Evolutionary conservation across 768 basidiomycete species (phyloP).

Genomic region (Kondoa malvinella): DNA sequence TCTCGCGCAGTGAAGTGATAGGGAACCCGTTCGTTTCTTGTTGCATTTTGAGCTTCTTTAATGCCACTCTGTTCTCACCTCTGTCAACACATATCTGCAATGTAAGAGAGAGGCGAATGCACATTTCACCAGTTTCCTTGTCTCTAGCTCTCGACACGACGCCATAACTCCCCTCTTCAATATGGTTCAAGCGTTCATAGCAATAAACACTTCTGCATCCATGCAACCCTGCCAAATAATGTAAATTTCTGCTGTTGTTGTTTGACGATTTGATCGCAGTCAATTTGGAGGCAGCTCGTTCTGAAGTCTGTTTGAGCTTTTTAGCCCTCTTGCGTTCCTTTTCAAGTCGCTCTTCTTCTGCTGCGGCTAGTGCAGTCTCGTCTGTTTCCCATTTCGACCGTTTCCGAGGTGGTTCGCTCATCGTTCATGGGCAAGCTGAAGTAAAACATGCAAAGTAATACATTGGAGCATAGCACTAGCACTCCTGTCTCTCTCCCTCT

Average conservation of each 20-base stretch:
- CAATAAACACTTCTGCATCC: slow-evolving; percentile 85
- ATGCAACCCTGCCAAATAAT: slow-evolving; percentile 55
- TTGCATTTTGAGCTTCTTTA: slow-evolving; percentile 95
- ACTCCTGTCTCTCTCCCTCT: neutral
- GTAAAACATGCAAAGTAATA: neutral
- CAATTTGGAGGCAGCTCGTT: neutral
- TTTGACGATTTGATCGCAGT: neutral
- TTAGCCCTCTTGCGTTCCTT: neutral
- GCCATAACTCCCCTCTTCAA: slow-evolving; percentile 96
- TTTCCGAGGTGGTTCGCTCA: slow-evolving; percentile 7
- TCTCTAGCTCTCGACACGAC: slow-evolving; percentile 92
- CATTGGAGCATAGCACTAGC: neutral
- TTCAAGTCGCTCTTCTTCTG: neutral
- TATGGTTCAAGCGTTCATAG: slow-evolving; percentile 88
- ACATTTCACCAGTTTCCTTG: slow-evolving; percentile 77
- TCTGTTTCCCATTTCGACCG: slow-evolving; percentile 1
- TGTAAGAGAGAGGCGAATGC: neutral
- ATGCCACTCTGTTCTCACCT: slow-evolving; percentile 42
- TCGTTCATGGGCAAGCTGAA: neutral
- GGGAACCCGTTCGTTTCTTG: slow-evolving; percentile 98
- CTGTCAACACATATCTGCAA: neutral
- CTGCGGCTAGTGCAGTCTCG: neutral
- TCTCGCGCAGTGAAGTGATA: slow-evolving; percentile 84
- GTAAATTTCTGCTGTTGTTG: slow-evolving; percentile 36
- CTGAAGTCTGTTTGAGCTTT: neutral